A percentile compares a stretch with the other conserved stretches of the same genome.
Evolutionary conservation across 495 filamentous ascomycete genomes (phyloP).

Genomic region (Pyrenopolyporus hunteri): DNA sequence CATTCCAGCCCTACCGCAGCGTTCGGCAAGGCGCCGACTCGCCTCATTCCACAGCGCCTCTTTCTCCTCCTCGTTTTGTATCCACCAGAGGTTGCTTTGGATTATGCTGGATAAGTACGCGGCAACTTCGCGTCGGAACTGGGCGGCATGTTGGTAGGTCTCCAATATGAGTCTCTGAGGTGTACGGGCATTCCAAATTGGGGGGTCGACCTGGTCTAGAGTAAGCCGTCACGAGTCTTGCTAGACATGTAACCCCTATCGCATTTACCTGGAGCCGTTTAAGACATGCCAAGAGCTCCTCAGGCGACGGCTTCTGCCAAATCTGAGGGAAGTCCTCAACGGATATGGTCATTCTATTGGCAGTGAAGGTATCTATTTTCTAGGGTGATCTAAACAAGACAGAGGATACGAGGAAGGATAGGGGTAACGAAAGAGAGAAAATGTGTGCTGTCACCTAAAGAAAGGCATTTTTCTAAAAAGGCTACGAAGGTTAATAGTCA

Average conservation of each 20-base stretch:
- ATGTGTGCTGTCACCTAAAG: conserved; percentile 24
- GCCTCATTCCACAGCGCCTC: conserved; percentile 83
- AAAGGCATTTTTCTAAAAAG: conserved; percentile 25
- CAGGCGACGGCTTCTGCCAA: conserved; percentile 53
- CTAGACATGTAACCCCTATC: not conserved
- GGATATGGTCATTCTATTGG: conserved; percentile 30
- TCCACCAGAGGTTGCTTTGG: conserved; percentile 74
- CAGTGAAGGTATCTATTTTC: too few relatives aligned
- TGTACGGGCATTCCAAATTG: conserved; percentile 46
- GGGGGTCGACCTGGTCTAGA: conserved; percentile 42
- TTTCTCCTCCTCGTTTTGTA: conserved; percentile 69
- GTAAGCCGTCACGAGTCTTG: conserved; percentile 1
- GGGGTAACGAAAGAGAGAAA: not conserved
- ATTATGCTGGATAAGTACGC: conserved; percentile 79
- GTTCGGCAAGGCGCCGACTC: conserved; percentile 76
- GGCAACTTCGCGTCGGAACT: conserved; percentile 50
- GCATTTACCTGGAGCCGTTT: conserved; percentile 43
- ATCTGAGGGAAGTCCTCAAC: conserved; percentile 48
- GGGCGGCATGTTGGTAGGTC: conserved; percentile 38
- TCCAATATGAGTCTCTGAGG: conserved; percentile 42
- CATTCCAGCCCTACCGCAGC: conserved; percentile 79
- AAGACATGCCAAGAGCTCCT: conserved; percentile 46
- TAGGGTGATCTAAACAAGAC: not conserved
- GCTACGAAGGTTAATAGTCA: conserved; percentile 7
- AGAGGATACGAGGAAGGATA: not conserved